Percentiles rank a stretch among this genome's conserved stretches.
phyloP scores from a whole-genome alignment of 768 basidiomycete species.

The Mycena epipterygia region DNA sequence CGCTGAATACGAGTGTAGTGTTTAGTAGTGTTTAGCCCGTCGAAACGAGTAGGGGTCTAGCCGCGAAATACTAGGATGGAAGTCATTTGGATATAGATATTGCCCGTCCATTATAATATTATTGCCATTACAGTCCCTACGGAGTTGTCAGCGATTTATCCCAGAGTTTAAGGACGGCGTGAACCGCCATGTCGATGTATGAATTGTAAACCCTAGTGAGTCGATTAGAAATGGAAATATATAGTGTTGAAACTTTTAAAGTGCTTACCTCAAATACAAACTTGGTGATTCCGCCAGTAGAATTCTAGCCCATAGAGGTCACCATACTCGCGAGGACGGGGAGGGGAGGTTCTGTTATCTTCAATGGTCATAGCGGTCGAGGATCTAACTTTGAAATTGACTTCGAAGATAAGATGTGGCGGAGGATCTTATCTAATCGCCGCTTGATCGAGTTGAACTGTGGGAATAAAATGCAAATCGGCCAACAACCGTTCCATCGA shows the following conservation, averaged over 20 bases:
- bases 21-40: slow-evolving; percentile 8
- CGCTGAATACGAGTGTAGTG: slow-evolving; percentile 44
- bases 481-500: too few species aligned
- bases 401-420: too few species aligned
- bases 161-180: slow-evolving; percentile 42
- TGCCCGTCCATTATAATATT: slow-evolving; percentile 55
- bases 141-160: not conserved
- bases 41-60: not conserved
- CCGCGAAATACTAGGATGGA: slow-evolving; percentile 39
- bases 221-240: not conserved
- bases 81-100: slow-evolving; percentile 41
- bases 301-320: not conserved
- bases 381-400: too few species aligned
- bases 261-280: slow-evolving; percentile 48
- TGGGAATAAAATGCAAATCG: too few species aligned
- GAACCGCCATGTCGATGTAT: slow-evolving; percentile 47
- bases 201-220: slow-evolving; percentile 44
- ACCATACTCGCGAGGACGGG: too few species aligned
- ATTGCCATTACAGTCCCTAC: slow-evolving; percentile 40
- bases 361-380: too few species aligned
- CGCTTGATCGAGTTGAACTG: too few species aligned
- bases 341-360: too few species aligned
- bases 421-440: too few species aligned
- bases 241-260: too few species aligned
- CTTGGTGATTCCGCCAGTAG: slow-evolving; percentile 43